Base-by-base conservation (phyloP, 2,329 filamentous ascomycete species). In the Hypoxylon sp. region DNA sequence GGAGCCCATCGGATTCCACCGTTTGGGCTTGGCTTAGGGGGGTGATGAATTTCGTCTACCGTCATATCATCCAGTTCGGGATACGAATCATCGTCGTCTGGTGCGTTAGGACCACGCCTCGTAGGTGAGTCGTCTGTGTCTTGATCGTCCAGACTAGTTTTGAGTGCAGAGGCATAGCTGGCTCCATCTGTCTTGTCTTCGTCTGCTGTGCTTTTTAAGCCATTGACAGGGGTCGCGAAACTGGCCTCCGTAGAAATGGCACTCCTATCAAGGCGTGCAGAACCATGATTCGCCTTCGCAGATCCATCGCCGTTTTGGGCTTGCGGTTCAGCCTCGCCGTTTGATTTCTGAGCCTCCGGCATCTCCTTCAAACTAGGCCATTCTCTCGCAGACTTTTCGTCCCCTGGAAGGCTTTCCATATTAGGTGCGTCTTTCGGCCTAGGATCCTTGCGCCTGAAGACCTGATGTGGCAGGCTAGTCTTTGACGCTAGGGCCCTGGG, bases 1-100 rank as follows among this genome's bases (percentile, higher is more conserved):
- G 95, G 95, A 5, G 94, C 96, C 84, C 93, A 97, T 68, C 91
- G 89, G 73, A 97, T 92, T 39, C 90, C 82, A 50, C 80, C 81
- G 25, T 74, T 71, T 2, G 60, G 39, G 6, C 37, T 69, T 27
- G 68, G 70, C 16, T 68, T 71, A 6, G 73, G 71, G 2, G 67
- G 70, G 9, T 48, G 62, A 41, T 77, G 74, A 11, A 73, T 51
- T 54, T 75, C 75, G 14, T 75, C 73, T 37, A 75, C 23, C 16
- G 69, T 72, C 69, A 77, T 70, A 23, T 77, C 75, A 43, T 78
- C 76, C 8, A 78, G 64, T 21, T 78, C 76, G 7, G 76, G 76
- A 52, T 76, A 76, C 9, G 76, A 77, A 14, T 75, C 74, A 46
- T 77, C 74, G 46, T 74, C 74, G 14, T 75, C 71, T 5, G 70